Conservation (phyloP, 1,284 basidiomycete genomes). For the Naganishia sp. region DNA sequence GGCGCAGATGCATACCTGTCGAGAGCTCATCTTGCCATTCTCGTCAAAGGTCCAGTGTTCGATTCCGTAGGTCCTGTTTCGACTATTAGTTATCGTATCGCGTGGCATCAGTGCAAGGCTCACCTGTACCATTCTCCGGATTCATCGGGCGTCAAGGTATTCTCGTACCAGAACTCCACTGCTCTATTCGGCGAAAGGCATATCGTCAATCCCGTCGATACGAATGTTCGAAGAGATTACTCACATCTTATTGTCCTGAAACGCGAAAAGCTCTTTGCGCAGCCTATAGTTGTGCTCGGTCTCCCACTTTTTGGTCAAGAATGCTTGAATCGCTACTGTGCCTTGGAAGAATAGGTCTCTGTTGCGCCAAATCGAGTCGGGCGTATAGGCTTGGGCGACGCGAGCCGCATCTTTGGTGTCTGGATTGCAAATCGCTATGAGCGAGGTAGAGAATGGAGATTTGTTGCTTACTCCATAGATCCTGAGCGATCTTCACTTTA, state of each 20-base stretch:
- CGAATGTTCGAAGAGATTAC: slow-evolving; percentile 41
- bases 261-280: slow-evolving; percentile 64
- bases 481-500: slow-evolving; percentile 49
- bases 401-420: slow-evolving; percentile 43
- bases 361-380: slow-evolving; percentile 64
- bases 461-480: slow-evolving; percentile 47
- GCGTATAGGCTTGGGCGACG: slow-evolving; percentile 59
- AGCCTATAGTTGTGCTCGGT: slow-evolving; percentile 58
- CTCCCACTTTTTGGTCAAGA: slow-evolving; percentile 62
- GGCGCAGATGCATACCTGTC: slow-evolving; percentile 40
- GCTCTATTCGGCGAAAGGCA: slow-evolving; percentile 34
- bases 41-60: slow-evolving; percentile 65
- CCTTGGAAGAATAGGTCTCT: slow-evolving; percentile 61
- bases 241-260: slow-evolving; percentile 62
- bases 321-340: slow-evolving; percentile 57
- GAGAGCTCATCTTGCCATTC: slow-evolving; percentile 60
- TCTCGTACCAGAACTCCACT: slow-evolving; percentile 65
- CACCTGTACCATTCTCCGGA: slow-evolving; percentile 57
- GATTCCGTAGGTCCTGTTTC: slow-evolving; percentile 60
- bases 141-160: slow-evolving; percentile 38
- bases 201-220: slow-evolving; percentile 16
- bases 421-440: slow-evolving; percentile 16
- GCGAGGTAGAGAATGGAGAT: background rate
- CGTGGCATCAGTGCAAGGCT: background rate
- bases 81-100: too few species aligned